Evolutionary conservation across 2,329 filamentous ascomycete species (phyloP).

Genomic region (Podosphaera aphanis): DNA sequence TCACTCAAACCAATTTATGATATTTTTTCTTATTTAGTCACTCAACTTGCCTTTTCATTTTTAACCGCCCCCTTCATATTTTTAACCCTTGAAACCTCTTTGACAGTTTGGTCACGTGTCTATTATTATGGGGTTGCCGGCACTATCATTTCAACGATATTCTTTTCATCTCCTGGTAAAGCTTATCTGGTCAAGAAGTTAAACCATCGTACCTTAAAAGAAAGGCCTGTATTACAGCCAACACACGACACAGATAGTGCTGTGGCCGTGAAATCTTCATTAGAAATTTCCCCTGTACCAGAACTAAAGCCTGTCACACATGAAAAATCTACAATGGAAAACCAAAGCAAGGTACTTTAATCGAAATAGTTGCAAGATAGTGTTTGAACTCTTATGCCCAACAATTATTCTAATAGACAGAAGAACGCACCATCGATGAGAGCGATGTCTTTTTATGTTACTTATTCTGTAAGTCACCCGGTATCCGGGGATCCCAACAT

Average conservation of each 20-base stretch:
- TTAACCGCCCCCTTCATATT: conserved; percentile 66
- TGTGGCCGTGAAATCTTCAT: conserved; percentile 37
- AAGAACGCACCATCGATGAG: too few relatives aligned
- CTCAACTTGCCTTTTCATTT: conserved; percentile 68
- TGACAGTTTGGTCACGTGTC: conserved; percentile 59
- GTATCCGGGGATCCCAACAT: too few relatives aligned
- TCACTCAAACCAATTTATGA: conserved; percentile 73
- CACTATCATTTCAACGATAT: conserved; percentile 37
- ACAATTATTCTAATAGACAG: too few relatives aligned
- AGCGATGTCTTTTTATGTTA: too few relatives aligned
- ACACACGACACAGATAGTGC: conserved; percentile 34
- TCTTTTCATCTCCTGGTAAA: conserved; percentile 67
- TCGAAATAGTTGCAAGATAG: too few relatives aligned
- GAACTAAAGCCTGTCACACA: conserved; percentile 32
- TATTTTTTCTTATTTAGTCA: conserved; percentile 46
- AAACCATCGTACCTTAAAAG: conserved; percentile 28
- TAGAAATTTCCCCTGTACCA: conserved; percentile 62
- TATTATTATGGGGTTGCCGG: conserved; percentile 70
- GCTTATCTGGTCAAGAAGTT: conserved; percentile 29
- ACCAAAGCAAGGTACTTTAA: too few relatives aligned
- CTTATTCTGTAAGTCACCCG: too few relatives aligned
- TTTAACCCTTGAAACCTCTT: conserved; percentile 44
- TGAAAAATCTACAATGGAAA: too few relatives aligned
- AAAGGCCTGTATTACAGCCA: conserved; percentile 20
- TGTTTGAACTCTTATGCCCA: too few relatives aligned